Evolutionary conservation across 768 basidiomycete species (phyloP), one percentile per base, ranked within the genome.

Genomic region (Suillus weaverae): DNA sequence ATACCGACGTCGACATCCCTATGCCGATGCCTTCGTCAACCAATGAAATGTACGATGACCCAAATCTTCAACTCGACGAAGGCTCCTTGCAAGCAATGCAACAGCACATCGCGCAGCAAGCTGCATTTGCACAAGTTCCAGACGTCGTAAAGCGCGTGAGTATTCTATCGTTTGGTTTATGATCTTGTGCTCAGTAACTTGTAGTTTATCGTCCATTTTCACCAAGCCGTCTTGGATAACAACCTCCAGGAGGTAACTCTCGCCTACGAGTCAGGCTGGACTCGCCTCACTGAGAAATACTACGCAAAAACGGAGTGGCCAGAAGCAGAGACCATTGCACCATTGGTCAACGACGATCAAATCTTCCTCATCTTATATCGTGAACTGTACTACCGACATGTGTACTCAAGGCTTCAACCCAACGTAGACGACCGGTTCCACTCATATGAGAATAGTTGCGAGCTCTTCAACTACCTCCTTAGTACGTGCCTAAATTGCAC

Each of bases 351-450:
- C 72, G 94, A 97, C 76, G 94, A 98, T 77, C 93, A 92, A 62
- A 91, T 98, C 62, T 99, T 99, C 83, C 84, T 98, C 48, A 95
- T 97, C 63, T 87, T 99, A 18, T 99, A 99, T 78, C 91, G 96
- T 69, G 96, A 99, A 76, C 85, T 97, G 13, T 95, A 95, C 78
- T 96, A 93, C 77, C 89, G 94, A 60, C 96, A 97, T 73, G 94
- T 99, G 32, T 97, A 98, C 81, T 97, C 96, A 2, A 90, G 94
- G 48, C 84, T 99, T 51, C 90, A 92, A 73, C 96, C 97, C 69
- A 92, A 97, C 78, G 87, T 98, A 70, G 97, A 99, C 74, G 97
- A 99, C 77, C 91, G 97, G 51, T 97, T 98, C 84, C 94, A 97
- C 75, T 96, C 95, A 1, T 97, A 96, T 77, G 94, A 97, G 75